A percentile compares a stretch with the other conserved stretches of the same genome.
phyloP scores from a whole-genome alignment of 495 filamentous ascomycete genomes.

The Neurospora sp. region DNA sequence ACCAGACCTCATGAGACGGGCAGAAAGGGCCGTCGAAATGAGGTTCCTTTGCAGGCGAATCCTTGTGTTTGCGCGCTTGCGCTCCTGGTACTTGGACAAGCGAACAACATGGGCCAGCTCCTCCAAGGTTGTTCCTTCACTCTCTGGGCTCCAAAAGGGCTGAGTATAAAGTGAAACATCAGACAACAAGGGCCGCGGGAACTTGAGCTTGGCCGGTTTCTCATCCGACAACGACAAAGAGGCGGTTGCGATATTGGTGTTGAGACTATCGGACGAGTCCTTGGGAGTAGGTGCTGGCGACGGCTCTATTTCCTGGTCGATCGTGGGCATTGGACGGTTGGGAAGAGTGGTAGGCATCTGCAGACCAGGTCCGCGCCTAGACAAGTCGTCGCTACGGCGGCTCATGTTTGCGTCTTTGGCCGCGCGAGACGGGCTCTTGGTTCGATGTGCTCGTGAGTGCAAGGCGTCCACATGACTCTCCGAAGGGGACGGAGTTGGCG shows the following conservation, averaged over 20 bases:
- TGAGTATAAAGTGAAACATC: slow-evolving; percentile 44
- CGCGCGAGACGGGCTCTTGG: slow-evolving; percentile 31
- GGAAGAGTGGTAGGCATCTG: slow-evolving; percentile 26
- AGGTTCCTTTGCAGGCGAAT: slow-evolving; percentile 55
- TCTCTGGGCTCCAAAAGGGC: slow-evolving; percentile 33
- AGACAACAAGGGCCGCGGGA: slow-evolving; percentile 34
- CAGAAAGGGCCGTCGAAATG: slow-evolving; percentile 66
- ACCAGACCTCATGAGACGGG: slow-evolving; percentile 68
- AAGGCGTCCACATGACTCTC: slow-evolving; percentile 34
- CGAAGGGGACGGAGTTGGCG: slow-evolving; percentile 31
- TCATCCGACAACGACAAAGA: slow-evolving; percentile 14
- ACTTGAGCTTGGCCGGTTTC: slow-evolving; percentile 15
- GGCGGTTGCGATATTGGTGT: not conserved
- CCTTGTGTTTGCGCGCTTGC: slow-evolving; percentile 55
- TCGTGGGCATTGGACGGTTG: slow-evolving; percentile 31
- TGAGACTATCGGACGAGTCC: slow-evolving; percentile 17
- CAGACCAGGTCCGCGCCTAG: slow-evolving; percentile 28
- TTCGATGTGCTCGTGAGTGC: slow-evolving; percentile 29
- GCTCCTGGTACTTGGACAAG: slow-evolving; percentile 62
- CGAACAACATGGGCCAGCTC: slow-evolving; percentile 63
- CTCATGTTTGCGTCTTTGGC: slow-evolving; percentile 24
- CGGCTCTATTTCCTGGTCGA: slow-evolving; percentile 28
- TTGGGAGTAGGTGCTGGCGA: slow-evolving; percentile 14
- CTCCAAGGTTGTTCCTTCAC: slow-evolving; percentile 50
- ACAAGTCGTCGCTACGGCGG: slow-evolving; percentile 25